Base-by-base conservation (phyloP, 441 rosid species). In the Arabidopsis lyrata region DNA sequence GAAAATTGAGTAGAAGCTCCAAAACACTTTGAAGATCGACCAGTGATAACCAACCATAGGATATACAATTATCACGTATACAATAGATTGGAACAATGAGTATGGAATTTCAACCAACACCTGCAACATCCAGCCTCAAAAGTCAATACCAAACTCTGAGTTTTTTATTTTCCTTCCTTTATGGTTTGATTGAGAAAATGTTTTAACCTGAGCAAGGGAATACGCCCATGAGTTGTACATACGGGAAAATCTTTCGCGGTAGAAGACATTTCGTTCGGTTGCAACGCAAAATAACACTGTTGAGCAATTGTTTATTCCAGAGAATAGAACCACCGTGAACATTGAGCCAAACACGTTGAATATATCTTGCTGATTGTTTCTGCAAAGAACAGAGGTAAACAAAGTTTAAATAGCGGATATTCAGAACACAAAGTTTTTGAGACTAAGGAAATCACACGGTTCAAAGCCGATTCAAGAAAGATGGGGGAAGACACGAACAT, bases 201-300 rank as follows among this genome's bases (percentile, higher is more conserved):
- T 44, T 15, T 20, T 50, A 35, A 84, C 96, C 91, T 83, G 96
- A 49, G 92, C 87, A 61, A 85, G 66, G 14, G 97, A 84, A 74
- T 83, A 87, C 5, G 93, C 81, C 90, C 86, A 70, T 1, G 88
- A 66, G 31, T 83, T 79, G 83, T 88, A 89, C 93, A 88, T 87
- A 58, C 93, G 90, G 10, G 93, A 83, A 81, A 87, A 92, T 74
- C 83, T 83, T 81, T 92, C 93, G 0, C 88, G 70, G 74, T 86
- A 87, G 47, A 86, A 31, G 16, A 90, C 95, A 41, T 76, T 72
- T 27, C 86, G 61, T 63, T 90, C 88, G 12, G 81, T 86, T 6
- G 90, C 81, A 36, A 92, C 62, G 34, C 72, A 83, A 12, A 88
- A 83, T 9, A 85, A 56, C 38, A 86, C 88, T 6, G 87, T 58